Conservation (phyloP, 768 basidiomycete species). For the Tephrocybe sp. region DNA sequence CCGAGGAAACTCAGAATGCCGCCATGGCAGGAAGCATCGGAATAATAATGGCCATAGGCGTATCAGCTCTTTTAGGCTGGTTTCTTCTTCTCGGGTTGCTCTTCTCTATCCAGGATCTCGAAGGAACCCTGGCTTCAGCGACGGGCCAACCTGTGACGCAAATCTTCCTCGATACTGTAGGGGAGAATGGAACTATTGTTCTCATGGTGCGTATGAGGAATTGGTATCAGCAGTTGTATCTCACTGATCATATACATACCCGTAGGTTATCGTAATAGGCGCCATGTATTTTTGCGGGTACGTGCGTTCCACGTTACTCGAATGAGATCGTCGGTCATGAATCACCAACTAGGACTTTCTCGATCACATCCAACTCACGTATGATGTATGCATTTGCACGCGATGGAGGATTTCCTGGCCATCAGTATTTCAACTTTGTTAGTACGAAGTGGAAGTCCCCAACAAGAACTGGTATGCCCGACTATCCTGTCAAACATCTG, state of each 20-base stretch:
- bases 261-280: slow-evolving; percentile 60
- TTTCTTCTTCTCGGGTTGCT: slow-evolving; percentile 70
- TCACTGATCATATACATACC: not conserved
- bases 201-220: slow-evolving; percentile 49
- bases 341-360: slow-evolving; percentile 53
- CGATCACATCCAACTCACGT: slow-evolving; percentile 72
- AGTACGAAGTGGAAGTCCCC: slow-evolving; percentile 58
- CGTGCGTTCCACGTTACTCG: too few relatives aligned
- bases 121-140: slow-evolving; percentile 44
- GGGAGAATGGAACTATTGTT: slow-evolving; percentile 69
- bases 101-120: slow-evolving; percentile 75
- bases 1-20: slow-evolving; percentile 73
- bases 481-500: not conserved
- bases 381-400: slow-evolving; percentile 85
- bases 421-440: slow-evolving; percentile 64
- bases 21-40: slow-evolving; percentile 66
- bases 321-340: not conserved
- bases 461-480: slow-evolving; percentile 57
- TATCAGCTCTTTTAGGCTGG: slow-evolving; percentile 72
- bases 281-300: slow-evolving; percentile 76
- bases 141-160: slow-evolving; percentile 75
- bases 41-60: slow-evolving; percentile 69
- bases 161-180: slow-evolving; percentile 76
- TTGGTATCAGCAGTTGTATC: not conserved
- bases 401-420: slow-evolving; percentile 71